Evolutionary conservation across 257 asterid genomes (phyloP), one percentile per base, ranked within the genome.

Genomic region (Osmanthus fragrans): DNA sequence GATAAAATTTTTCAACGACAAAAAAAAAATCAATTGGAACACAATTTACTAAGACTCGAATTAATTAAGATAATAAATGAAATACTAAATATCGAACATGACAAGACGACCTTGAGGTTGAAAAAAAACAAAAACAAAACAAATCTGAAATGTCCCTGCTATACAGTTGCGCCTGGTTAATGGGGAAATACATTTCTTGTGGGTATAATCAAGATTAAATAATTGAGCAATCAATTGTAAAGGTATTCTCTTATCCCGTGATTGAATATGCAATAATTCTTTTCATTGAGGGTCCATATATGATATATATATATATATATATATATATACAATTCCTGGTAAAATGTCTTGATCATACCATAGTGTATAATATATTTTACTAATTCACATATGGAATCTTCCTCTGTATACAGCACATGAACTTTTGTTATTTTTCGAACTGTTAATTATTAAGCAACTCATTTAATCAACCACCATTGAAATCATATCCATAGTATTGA

Each of bases 391-490:
- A 18, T n/a, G 64, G 27, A 54, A 54, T 19, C 10, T 16, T 54
- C 21, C 3, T 54, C 64, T 51, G 63, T 25, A 60, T 60, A 63
- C 18, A 63, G 33, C 69, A 63, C 16, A 63, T 3, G 68, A 63
- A 63, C 32, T 63, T 25, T 25, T 25, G 19, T 63, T 63, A 25
- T 27, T 23, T 63, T 9, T 3, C 27, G 69, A 6, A 25, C 19
- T 63, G 69, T 2, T 42, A 21, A 45, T 68, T 45, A 77, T 70
- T 73, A 40, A 60, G 18, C 33, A 70, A 34, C 69, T 63, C 69
- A 63, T 25, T 10, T 10, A 76, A 75, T 40, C 67, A 63, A 73
- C 75, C 27, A 9, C 66, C 65, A 77, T 15, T 34, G 63, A 21
- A 78, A 71, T 71, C 51, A 45, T 37, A 40, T 71, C 63, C 58